Base-by-base conservation (phyloP, 2,329 filamentous ascomycete species). In the Elsinoe fawcettii region DNA sequence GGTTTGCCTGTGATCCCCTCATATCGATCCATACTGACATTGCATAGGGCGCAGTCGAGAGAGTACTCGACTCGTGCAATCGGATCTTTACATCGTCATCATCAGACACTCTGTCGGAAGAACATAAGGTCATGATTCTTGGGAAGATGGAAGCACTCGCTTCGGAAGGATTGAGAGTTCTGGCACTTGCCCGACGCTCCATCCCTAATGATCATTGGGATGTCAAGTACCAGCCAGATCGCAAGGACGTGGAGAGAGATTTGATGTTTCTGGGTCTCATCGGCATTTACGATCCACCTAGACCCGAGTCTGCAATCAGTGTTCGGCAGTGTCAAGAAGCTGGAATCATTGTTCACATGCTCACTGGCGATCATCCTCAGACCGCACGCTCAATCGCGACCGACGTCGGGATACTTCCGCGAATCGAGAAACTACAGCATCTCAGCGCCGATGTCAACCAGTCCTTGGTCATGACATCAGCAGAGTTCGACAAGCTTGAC, bases 271-370 rank as follows among this genome's bases (percentile, higher is more conserved):
- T 88, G 11, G 91, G 90, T n/a, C 78, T 96, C 8, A 85, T 87
- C 51, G 90, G 89, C 57, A 85, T 95, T 61, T 92, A 93, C 67
- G 90, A 95, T 64, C 90, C 90, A 2, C 90, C 89, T 57, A 87
- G 90, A 1, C 81, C 83, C 1, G 90, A 95, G 72, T 90, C 90
- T 0, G 87, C 85, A 20, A 79, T 77, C 0, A 84, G 87, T 6
- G 88, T 91, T 58, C 76, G 76, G 22, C 80, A 86, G 66, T 90
- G 86, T 65, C 81, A 86, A 56, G 78, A 78, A 46, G 88, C 88
- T 25, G 87, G 88, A 49, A 90, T 91, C 67, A 80, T 80, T 60
- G 87, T 91, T 5, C 87, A 90, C 72, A 91, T 92, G 88, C 78
- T 92, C 30, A 93, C 88, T 18, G 88, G 88, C 58, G 88, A 93